Evolutionary conservation across 805 yeast species (phyloP), one percentile per base, ranked within the genome.

Genomic region (Lipomyces mesembrius): DNA sequence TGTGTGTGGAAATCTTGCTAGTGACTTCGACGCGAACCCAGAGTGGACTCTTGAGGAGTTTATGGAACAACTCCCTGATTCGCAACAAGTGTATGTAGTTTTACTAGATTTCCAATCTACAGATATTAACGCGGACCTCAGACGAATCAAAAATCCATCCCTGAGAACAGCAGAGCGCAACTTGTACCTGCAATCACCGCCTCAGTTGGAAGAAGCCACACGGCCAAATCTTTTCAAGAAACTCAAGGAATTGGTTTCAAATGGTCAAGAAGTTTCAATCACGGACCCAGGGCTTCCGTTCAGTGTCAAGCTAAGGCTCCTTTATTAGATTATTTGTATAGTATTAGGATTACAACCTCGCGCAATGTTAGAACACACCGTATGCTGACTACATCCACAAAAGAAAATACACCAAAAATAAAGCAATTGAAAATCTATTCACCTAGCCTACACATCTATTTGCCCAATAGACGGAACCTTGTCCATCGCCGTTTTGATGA

Each of bases 1-100:
- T 0, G 94, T 92, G 0, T 94, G 98, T 77, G 93, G 95, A 0
- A 72, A 70, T 22, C 67, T 73, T 12, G 74, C 74, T 6, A 64
- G 60, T 7, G 69, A 71, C 3, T 53, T 77, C 9, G 54, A 52
- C 1, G 68, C 74, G 2, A 54, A 70, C 2, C 63, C 64, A 3
- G 62, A 64, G 7, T 73, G 77, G 73, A 78, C 83, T 2, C 74
- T 84, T 60, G 77, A 76, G 20, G 80, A 79, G 17, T 79, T 86
- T 61, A 78, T 87, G 9, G 83, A 81, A 11, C 74, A 76, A 27
- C 74, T 85, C 34, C 74, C 72, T 20, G 71, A 71, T 17, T 65
- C 65, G 17, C 74, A 76, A 0, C 73, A 75, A 14, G 74, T 73
- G 57, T 29, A 77, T 70, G 64, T 83, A 27, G 3, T 20, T 11